phyloP scores from a whole-genome alignment of 179 eudicot species.

The Camellia oleifera region DNA sequence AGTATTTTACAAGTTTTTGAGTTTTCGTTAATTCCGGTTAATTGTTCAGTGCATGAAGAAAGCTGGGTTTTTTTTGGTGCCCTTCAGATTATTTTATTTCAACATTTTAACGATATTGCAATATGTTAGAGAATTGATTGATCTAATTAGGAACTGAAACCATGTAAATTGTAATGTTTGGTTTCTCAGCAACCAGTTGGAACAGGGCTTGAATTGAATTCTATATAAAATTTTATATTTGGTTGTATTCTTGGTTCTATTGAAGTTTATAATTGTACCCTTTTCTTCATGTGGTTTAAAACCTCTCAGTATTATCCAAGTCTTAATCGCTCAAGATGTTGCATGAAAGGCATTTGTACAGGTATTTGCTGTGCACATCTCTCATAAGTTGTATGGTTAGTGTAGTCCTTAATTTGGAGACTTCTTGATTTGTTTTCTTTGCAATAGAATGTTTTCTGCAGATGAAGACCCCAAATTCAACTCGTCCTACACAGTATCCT shows the following conservation, averaged over 20 bases:
- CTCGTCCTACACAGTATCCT: constrained; percentile 99
- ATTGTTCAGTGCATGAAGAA: neutral
- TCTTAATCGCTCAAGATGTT: constrained; percentile 96
- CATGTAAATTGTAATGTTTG: neutral
- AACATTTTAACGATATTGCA: neutral
- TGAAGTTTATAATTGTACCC: constrained; percentile 1
- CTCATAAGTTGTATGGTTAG: neutral
- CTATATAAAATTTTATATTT: neutral
- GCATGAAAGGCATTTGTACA: constrained; percentile 97
- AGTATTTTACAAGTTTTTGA: no score
- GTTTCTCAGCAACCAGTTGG: neutral
- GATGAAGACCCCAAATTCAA: constrained; percentile 97
- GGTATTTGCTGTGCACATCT: constrained; percentile 42
- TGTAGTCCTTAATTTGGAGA: neutral
- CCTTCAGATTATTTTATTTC: neutral
- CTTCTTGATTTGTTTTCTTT: constrained; percentile 23
- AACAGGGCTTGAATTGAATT: neutral
- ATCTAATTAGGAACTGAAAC: neutral
- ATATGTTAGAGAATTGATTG: neutral
- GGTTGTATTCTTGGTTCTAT: constrained; percentile 4
- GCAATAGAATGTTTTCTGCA: constrained; percentile 91
- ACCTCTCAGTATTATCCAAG: constrained; percentile 80
- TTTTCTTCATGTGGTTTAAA: constrained; percentile 12
- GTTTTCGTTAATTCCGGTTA: neutral
- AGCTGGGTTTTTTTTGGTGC: neutral